phyloP scores from a whole-genome alignment of 2,329 filamentous ascomycete genomes.

The Cladophialophora yegresii region DNA sequence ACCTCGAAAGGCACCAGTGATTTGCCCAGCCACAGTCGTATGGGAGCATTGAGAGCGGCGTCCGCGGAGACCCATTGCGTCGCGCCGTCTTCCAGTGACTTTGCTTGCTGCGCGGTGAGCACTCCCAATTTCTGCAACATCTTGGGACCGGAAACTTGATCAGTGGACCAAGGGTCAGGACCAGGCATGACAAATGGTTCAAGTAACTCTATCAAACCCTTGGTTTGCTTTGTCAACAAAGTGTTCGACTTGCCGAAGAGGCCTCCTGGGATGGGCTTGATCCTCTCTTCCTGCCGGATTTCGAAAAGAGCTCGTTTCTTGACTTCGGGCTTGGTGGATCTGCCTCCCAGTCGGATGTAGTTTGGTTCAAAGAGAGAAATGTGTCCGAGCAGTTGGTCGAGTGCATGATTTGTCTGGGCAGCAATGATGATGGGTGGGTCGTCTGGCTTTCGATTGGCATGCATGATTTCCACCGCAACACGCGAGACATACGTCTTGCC shows the following conservation, averaged over 20 bases:
- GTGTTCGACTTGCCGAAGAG: constrained; percentile 44
- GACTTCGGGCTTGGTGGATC: constrained; percentile 67
- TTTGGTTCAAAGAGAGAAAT: constrained; percentile 63
- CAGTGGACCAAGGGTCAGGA: constrained; percentile 54
- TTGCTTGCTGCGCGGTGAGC: constrained; percentile 63
- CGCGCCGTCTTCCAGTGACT: constrained; percentile 60
- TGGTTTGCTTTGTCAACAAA: constrained; percentile 49
- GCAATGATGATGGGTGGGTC: constrained; percentile 74
- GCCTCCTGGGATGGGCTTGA: constrained; percentile 45
- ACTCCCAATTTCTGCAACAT: constrained; percentile 58
- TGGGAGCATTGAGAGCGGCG: constrained; percentile 40
- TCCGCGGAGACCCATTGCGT: constrained; percentile 46
- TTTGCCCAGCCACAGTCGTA: constrained; percentile 62
- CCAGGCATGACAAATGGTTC: constrained; percentile 43
- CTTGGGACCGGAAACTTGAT: constrained; percentile 31
- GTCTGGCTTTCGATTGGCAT: constrained; percentile 57
- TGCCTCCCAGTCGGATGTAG: constrained; percentile 68
- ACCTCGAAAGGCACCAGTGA: constrained; percentile 51
- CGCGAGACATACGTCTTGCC: constrained; percentile 84
- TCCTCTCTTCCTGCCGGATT: constrained; percentile 49
- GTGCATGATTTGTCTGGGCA: constrained; percentile 86
- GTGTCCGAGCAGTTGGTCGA: constrained; percentile 75
- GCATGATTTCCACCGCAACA: constrained; percentile 65
- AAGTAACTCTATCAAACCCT: constrained; percentile 48
- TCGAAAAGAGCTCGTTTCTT: constrained; percentile 67